These are phyloP conservation scores for Kazachstania psychrophila DNA, from an alignment of 805 yeast species.

Conservation along the genomic window DNA sequence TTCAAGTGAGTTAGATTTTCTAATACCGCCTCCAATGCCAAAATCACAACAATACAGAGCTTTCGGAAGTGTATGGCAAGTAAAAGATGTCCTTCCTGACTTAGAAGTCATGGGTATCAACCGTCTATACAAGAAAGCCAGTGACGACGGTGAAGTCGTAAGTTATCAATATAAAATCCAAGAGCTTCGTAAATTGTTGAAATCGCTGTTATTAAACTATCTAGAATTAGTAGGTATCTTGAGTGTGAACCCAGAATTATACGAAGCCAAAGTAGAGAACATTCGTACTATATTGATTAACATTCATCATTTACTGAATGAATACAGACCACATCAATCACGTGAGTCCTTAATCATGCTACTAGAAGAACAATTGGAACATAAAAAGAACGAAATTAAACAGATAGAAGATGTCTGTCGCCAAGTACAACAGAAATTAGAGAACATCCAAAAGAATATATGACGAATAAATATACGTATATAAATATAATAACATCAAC, in stretches of 20 bases:
- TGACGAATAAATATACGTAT: background rate
- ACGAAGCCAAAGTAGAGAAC: constrained; percentile 59
- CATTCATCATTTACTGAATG: constrained; percentile 83
- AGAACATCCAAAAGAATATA: constrained; percentile 12
- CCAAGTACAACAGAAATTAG: constrained; percentile 34
- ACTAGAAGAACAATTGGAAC: constrained; percentile 59
- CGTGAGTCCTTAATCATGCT: constrained; percentile 77
- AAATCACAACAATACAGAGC: constrained; percentile 62
- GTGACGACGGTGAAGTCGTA: constrained; percentile 12
- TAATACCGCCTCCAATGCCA: constrained; percentile 60
- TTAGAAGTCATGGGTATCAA: constrained; percentile 67
- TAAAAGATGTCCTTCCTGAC: constrained; percentile 63
- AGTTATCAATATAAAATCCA: constrained; percentile 45
- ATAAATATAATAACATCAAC: no score
- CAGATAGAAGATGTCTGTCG: constrained; percentile 33
- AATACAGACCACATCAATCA: constrained; percentile 91
- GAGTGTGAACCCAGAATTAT: constrained; percentile 60
- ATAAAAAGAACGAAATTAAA: constrained; percentile 46
- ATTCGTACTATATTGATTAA: constrained; percentile 75
- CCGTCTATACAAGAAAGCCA: constrained; percentile 48
- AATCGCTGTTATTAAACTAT: constrained; percentile 70
- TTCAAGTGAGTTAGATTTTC: constrained; percentile 35
- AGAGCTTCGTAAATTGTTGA: constrained; percentile 71
- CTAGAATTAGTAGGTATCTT: constrained; percentile 74
- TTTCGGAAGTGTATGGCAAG: constrained; percentile 86